phyloP scores from a whole-genome alignment of 352 stramenopile species.

The Phytophthora tubulina region DNA sequence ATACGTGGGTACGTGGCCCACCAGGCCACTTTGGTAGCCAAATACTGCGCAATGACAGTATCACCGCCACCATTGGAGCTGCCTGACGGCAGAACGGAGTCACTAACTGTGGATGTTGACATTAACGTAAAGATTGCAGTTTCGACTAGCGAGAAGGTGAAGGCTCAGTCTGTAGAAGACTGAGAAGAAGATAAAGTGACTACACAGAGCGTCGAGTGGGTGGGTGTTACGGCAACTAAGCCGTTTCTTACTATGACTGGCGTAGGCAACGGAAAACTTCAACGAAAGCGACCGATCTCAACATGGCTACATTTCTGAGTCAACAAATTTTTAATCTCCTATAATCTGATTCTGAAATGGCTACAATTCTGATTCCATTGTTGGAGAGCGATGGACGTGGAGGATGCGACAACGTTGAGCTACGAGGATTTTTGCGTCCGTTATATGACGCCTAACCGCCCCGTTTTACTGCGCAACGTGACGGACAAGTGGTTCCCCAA shows the following conservation, averaged over 20 bases:
- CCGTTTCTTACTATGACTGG: slow-evolving; percentile 25
- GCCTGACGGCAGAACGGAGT: slow-evolving; percentile 12
- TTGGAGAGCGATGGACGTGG: slow-evolving; percentile 55
- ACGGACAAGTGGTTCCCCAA: slow-evolving; percentile 41
- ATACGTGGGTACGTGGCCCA: slow-evolving; percentile 72
- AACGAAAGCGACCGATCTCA: background rate
- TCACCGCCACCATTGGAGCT: slow-evolving; percentile 29
- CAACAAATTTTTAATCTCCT: background rate
- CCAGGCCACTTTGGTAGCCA: slow-evolving; percentile 76
- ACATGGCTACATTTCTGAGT: slow-evolving; percentile 11
- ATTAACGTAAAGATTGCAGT: slow-evolving; percentile 24
- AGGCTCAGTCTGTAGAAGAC: slow-evolving; percentile 11
- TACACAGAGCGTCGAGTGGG: background rate
- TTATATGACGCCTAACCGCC: slow-evolving; percentile 79
- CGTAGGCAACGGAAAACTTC: slow-evolving; percentile 27
- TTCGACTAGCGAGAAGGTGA: slow-evolving; percentile 5
- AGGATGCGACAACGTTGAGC: slow-evolving; percentile 61
- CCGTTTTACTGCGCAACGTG: slow-evolving; percentile 77
- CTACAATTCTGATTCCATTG: slow-evolving; percentile 7
- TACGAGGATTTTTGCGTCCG: slow-evolving; percentile 78
- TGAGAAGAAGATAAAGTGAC: slow-evolving; percentile 32
- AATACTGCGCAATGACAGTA: slow-evolving; percentile 69
- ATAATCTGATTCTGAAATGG: slow-evolving; percentile 7
- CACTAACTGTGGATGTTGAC: slow-evolving; percentile 23
- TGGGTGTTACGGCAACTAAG: slow-evolving; percentile 16